A percentile compares a stretch with the other conserved stretches of the same genome.
Evolutionary conservation across 306 rosid genomes (phyloP).

Genomic region (Glycine tomentella): DNA sequence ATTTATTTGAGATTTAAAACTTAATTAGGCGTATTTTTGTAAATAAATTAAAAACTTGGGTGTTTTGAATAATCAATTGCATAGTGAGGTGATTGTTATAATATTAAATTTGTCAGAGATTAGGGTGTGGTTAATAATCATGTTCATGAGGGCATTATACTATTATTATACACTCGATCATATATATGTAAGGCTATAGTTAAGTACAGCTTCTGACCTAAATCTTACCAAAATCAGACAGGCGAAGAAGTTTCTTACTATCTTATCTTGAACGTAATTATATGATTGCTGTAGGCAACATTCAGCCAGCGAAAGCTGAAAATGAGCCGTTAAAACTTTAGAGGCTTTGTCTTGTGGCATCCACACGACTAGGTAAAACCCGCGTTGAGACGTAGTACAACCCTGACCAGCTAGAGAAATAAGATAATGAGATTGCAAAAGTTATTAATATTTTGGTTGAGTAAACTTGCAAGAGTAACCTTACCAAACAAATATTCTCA

Average conservation of each 20-base stretch:
- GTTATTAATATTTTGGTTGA: neutral
- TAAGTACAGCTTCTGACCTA: neutral
- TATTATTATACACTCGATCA: no score
- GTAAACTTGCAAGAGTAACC: neutral
- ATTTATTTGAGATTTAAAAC: no score
- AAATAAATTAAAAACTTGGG: no score
- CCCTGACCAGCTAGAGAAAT: neutral
- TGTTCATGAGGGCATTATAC: no score
- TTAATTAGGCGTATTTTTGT: no score
- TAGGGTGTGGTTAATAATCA: no score
- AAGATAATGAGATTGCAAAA: neutral
- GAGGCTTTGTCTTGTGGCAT: neutral
- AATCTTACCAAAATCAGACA: neutral
- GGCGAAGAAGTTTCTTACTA: conserved; percentile 5
- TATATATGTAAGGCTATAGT: neutral
- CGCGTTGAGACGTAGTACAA: conserved; percentile 19
- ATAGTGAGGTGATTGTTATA: no score
- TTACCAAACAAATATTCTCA: conserved; percentile 34
- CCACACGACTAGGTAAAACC: conserved; percentile 44
- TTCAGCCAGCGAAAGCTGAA: conserved; percentile 35
- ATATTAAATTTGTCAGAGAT: no score
- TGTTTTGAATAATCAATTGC: no score
- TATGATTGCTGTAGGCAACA: conserved; percentile 48
- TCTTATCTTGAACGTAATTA: conserved; percentile 22
- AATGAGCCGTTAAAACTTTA: neutral